Conservation (phyloP, 768 basidiomycete species). For the Daedalea quercina region DNA sequence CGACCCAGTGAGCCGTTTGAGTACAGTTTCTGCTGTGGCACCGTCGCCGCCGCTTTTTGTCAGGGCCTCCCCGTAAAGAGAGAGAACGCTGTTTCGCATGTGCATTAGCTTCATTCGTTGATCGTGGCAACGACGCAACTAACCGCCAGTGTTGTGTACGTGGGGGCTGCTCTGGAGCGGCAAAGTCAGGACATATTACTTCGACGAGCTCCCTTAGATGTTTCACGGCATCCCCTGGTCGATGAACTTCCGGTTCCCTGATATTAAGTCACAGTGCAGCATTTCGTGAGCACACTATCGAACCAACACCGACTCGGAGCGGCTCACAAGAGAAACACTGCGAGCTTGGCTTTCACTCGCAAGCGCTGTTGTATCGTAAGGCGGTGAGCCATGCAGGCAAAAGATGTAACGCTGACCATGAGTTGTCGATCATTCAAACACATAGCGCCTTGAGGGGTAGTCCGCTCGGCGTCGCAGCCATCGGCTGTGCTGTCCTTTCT, state of each 20-base stretch:
- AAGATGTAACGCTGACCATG: too few species aligned
- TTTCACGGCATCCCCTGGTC: too few species aligned
- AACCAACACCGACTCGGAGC: neutral
- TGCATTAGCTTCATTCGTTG: neutral
- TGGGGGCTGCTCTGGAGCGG: too few species aligned
- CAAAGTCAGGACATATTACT: too few species aligned
- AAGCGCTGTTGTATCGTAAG: too few species aligned
- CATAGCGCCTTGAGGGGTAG: neutral
- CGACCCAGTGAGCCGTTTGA: neutral
- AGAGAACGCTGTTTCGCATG: neutral
- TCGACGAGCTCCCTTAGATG: too few species aligned
- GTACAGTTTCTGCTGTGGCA: neutral
- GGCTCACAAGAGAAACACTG: neutral
- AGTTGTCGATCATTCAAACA: neutral
- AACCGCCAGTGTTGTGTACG: too few species aligned
- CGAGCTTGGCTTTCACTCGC: too few species aligned
- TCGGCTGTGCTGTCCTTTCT: neutral
- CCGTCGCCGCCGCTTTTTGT: neutral
- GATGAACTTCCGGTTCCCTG: too few species aligned
- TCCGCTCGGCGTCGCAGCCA: neutral
- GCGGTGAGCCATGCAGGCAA: too few species aligned
- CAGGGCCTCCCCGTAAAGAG: neutral
- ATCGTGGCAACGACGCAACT: neutral
- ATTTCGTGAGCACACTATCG: too few species aligned
- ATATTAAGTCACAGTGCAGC: too few species aligned